phyloP scores from a whole-genome alignment of 2,329 filamentous ascomycete genomes.

The Alternaria brassicicola region DNA sequence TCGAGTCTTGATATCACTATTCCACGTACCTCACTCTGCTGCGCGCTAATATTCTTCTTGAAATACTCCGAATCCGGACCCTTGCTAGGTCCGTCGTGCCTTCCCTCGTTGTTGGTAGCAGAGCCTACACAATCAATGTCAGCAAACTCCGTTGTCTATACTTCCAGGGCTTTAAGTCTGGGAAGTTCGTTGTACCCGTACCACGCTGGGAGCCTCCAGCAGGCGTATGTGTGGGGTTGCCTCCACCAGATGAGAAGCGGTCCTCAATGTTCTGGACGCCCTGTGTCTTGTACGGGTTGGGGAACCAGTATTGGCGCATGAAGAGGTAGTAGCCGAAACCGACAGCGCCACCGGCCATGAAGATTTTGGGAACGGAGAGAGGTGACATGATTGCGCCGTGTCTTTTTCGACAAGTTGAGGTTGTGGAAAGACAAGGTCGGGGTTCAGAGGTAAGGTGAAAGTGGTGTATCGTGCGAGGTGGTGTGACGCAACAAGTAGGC shows the following conservation, averaged over 20 bases:
- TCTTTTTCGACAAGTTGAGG: background rate
- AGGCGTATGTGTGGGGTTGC: conserved; percentile 40
- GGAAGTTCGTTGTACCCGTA: conserved; percentile 19
- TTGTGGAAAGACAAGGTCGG: background rate
- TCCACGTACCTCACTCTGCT: conserved; percentile 36
- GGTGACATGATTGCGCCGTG: conserved; percentile 30
- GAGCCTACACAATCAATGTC: conserved; percentile 20
- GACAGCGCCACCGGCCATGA: conserved; percentile 44
- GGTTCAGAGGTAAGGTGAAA: background rate
- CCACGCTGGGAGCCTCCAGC: conserved; percentile 35
- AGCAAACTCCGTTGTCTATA: background rate
- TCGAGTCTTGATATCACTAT: background rate
- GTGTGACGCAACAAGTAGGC: conserved; percentile 1
- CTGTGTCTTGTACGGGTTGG: conserved; percentile 47
- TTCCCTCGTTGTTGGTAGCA: conserved; percentile 28
- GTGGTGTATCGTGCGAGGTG: background rate
- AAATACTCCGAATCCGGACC: conserved; percentile 37
- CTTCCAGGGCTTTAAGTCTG: conserved; percentile 1
- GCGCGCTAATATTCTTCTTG: conserved; percentile 33
- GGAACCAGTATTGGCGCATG: conserved; percentile 49
- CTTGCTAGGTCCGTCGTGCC: conserved; percentile 33
- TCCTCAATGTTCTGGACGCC: conserved; percentile 45
- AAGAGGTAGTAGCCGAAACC: conserved; percentile 47
- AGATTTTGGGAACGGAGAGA: conserved; percentile 46
- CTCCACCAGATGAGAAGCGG: conserved; percentile 42